Base-by-base conservation (phyloP, 2,329 filamentous ascomycete species). In the Aureobasidium sp. region DNA sequence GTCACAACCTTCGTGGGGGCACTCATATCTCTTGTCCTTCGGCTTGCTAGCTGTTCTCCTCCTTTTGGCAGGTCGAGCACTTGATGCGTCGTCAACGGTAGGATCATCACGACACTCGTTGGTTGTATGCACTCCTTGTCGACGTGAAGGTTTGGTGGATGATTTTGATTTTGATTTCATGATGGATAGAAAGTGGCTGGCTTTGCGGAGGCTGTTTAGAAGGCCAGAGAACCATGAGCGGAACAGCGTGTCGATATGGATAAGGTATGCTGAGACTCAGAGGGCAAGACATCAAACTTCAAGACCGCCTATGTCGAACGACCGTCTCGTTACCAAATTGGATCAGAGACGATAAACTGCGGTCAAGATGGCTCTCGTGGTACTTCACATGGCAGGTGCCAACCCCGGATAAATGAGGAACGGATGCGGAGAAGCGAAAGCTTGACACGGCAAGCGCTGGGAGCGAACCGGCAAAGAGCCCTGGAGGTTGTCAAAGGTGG, bases 1-100 rank as follows among this genome's bases (percentile, higher is more conserved):
- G 44, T 91, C 92, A 70, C 94, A 99, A 42, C 88, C 90, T 66
- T 90, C 87, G 64, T 91, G 85, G 5, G 88, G 87, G 72, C 94
- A 99, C 70, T 76, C 69, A 63, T 76, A 79, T 82, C 81, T 84
- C 77, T 91, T 92, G 73, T 91, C 89, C 27, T n/a, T 56, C 4
- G 60, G n/a, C 39, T 62, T 56, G 49, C 42, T 57, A 12, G 42
- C 6, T 9, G 20, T 34, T 51, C 49, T 37, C 17, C 31, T 62
- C 36, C 44, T 56, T 27, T 62, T 62, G 1, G 14, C 17, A 22
- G 56, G 44, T 31, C 34, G 31, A 20, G 34, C 1, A 25, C 6
- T 41, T 22, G 17, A 15, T 22, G 3, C 11, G 12, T 49, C 15
- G 11, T 45, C 56, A 27, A 29, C 22, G 17, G n/a, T 11, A 17